A percentile compares a stretch with the other conserved stretches of the same genome.
Evolutionary conservation across 257 asterid species (phyloP).

Genomic region (Solanum sejunctum): DNA sequence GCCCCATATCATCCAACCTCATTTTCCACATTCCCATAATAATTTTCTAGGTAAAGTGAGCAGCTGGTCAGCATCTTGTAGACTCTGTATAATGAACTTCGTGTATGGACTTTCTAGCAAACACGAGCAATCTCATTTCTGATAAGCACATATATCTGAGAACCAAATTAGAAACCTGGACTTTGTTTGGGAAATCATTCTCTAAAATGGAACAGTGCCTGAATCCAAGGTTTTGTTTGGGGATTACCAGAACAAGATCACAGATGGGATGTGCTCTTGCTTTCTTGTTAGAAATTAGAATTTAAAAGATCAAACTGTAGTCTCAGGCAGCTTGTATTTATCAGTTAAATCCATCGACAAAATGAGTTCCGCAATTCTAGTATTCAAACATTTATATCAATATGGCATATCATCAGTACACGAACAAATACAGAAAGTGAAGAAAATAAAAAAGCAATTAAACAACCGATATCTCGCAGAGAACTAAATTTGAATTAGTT

Average conservation of each 20-base stretch:
- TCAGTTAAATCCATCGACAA: neutral
- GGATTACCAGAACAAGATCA: neutral
- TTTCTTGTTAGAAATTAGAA: neutral
- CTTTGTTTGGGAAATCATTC: neutral
- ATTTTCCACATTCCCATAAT: neutral
- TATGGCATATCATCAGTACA: neutral
- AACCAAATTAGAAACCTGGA: neutral
- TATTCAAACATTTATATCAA: neutral
- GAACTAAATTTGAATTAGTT: neutral
- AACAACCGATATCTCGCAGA: neutral
- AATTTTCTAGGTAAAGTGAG: neutral
- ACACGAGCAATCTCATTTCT: neutral
- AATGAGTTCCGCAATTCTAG: neutral
- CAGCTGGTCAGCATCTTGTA: neutral
- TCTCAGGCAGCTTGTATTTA: neutral
- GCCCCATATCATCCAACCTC: neutral
- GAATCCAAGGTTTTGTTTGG: neutral
- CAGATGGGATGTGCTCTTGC: neutral
- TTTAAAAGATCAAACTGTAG: neutral
- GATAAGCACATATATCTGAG: neutral
- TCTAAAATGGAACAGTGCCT: neutral
- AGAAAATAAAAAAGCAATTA: neutral
- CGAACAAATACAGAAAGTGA: neutral
- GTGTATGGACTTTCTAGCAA: neutral
- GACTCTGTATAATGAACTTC: neutral